A percentile compares a stretch with the other conserved stretches of the same genome.
phyloP scores from a whole-genome alignment of 805 yeast species.

The Suhomyces pyralidae region DNA sequence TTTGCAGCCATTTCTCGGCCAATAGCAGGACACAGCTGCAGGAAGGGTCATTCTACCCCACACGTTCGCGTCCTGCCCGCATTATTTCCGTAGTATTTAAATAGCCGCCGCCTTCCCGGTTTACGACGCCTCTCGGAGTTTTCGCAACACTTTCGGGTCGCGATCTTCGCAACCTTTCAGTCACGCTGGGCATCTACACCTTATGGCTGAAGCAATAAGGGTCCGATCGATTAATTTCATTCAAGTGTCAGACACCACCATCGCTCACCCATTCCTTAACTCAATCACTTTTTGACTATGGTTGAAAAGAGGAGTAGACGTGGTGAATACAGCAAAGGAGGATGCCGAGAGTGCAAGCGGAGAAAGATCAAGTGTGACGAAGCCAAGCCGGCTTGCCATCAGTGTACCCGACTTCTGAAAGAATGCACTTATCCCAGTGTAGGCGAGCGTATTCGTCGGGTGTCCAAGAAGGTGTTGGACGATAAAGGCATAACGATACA shows the following conservation, averaged over 20 bases:
- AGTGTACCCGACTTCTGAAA: conserved; percentile 28
- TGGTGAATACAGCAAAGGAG: conserved; percentile 30
- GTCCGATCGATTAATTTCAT: background rate
- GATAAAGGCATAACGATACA: conserved; percentile 4
- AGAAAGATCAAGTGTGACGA: conserved; percentile 41
- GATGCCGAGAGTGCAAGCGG: conserved; percentile 41
- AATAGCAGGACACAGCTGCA: background rate
- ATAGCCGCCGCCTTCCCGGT: background rate
- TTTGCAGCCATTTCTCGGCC: background rate
- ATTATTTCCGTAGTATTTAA: background rate
- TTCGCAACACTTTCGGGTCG: background rate
- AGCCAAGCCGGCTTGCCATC: conserved; percentile 27
- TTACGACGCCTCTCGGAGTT: background rate
- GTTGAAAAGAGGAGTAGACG: conserved; percentile 1
- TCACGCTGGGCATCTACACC: background rate
- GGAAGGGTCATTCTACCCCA: background rate
- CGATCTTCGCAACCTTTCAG: background rate
- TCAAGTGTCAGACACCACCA: background rate
- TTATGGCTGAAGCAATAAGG: background rate
- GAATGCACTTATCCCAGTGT: conserved; percentile 31
- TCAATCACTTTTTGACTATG: background rate
- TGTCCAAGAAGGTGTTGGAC: conserved; percentile 13
- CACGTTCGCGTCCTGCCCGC: background rate
- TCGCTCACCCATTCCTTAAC: background rate
- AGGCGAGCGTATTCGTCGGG: conserved; percentile 34